Conservation (phyloP, 139 green algal species). For the Coelastrella sp. region DNA sequence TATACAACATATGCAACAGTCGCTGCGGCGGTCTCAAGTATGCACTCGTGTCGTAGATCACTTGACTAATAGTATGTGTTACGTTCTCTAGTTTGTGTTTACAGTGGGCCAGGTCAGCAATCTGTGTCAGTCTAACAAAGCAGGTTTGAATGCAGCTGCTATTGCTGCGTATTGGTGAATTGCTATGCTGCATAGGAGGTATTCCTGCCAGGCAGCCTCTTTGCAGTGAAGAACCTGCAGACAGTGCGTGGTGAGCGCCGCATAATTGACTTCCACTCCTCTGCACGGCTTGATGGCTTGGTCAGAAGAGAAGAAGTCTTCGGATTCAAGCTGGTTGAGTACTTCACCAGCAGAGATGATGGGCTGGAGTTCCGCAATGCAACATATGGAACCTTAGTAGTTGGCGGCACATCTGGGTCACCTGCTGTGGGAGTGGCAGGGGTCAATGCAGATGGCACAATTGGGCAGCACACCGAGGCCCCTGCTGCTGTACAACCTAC, state of each 20-base stretch:
- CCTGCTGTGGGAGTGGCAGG: not conserved
- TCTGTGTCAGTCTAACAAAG: too few species aligned
- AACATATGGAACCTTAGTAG: conserved; percentile 64
- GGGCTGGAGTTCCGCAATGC: conserved; percentile 78
- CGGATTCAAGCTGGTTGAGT: conserved; percentile 69
- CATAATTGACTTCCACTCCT: conserved; percentile 62
- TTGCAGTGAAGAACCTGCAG: conserved; percentile 31
- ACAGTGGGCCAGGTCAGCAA: too few species aligned
- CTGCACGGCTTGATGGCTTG: conserved; percentile 79
- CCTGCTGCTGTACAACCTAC: not conserved
- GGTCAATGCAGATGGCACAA: too few species aligned
- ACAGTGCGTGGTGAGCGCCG: conserved; percentile 41
- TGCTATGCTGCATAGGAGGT: conserved; percentile 20
- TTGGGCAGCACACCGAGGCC: not conserved
- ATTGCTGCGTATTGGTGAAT: too few species aligned
- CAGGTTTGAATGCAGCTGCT: too few species aligned
- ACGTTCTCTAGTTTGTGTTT: too few species aligned
- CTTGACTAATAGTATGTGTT: too few species aligned
- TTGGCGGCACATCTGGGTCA: not conserved
- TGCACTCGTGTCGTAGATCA: too few species aligned
- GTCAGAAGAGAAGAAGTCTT: conserved; percentile 72
- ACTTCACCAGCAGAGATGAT: conserved; percentile 77
- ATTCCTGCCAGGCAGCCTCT: conserved; percentile 40
- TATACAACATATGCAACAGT: too few species aligned
- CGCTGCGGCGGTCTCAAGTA: too few species aligned